Evolutionary conservation across 495 filamentous ascomycete genomes (phyloP), one percentile per base, ranked within the genome.

Genomic region (Penicillium mononematosum): DNA sequence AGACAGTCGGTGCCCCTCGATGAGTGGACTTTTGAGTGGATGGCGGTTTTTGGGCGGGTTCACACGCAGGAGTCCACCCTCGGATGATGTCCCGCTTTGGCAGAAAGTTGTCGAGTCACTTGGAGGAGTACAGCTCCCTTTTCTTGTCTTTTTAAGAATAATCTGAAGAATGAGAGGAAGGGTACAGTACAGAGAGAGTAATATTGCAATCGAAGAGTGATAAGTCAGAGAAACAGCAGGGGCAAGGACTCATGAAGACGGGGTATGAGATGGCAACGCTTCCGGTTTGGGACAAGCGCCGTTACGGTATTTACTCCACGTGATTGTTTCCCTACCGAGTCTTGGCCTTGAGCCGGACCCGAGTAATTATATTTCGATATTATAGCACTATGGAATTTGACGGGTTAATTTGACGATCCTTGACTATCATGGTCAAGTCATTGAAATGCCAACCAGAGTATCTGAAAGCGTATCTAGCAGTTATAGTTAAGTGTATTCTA

Each of bases 81-180:
- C 71, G 74, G 73, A 74, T 71, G 67, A 64, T 65, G 73, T 74
- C 72, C 75, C 73, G 73, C 70, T 74, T 69, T 71, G 64, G 53
- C 53, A 55, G 53, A 55, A 55, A 55, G 53, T 44, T 22, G 41
- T 55, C 53, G 53, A 55, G 53, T 55, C 39, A 3, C 32, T 53
- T 34, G n/a, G 34, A 42, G 6, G 41, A 56, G 53, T 63, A 64
- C 54, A 57, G 39, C 54, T 45, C 43, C 45, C 24, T 20, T 43
- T 41, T 52, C 50, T 50, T 61, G 42, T 41, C 11, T 27, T 58
- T n/a, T 50, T 20, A 14, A 25, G 27, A 25, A 31, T 34, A 25
- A 31, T 41, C 31, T 12, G 19, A 29, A 24, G 29, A 20, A 2
- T 24, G 14, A 46, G 22, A 39, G 38, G 7, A 27, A 11, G 27